Evolutionary conservation across 2,329 filamentous ascomycete species (phyloP), one percentile per base, ranked within the genome.

Genomic region (Aureobasidium subglaciale): DNA sequence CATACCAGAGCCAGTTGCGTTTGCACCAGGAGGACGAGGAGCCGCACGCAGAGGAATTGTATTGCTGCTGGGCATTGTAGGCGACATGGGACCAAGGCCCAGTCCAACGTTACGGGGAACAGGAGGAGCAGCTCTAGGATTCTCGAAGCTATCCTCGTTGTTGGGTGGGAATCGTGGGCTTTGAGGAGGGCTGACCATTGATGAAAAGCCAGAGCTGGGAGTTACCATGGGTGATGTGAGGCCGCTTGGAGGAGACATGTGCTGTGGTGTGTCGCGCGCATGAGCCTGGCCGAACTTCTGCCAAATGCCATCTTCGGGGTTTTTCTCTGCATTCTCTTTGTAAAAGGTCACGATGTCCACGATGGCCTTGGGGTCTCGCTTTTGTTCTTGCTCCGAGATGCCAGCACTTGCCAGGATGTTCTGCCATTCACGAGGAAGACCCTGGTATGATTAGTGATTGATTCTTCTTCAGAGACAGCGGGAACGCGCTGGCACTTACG

Each of bases 401-500:
- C 93, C 93, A 71, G 89, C 96, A 71, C 96, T 91, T 74, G 92
- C 89, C 67, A 99, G 84, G 68, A 96, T 82, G 59, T 90, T 86
- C 74, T 97, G 92, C 93, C 93, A 99, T 80, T 97, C 93, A 72
- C 93, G 95, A 16, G 93, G 93, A 25, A 99, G 80, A 61, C 93
- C 93, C 90, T 93, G 64, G 11, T 61, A 11, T 40, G 20, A 60
- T 70, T 60, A 67, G 67, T 59, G 20, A 11, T 25, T 29, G 41
- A 15, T 20, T 49, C 16, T 20, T 49, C 16, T 18, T 16, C 7
- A 9, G 13, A 2, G 15, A 4, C n/a, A 30, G n/a, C 16, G 30
- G 18, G 18, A 24, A 13, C 5, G 13, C 4, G 7, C 15, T 24
- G n/a, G 30, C 13, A 52, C 85, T 67, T 78, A 95, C 90, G 57